Evolutionary conservation across 2,329 filamentous ascomycete species (phyloP), one percentile per base, ranked within the genome.

Genomic region (Cordyceps farinosa): DNA sequence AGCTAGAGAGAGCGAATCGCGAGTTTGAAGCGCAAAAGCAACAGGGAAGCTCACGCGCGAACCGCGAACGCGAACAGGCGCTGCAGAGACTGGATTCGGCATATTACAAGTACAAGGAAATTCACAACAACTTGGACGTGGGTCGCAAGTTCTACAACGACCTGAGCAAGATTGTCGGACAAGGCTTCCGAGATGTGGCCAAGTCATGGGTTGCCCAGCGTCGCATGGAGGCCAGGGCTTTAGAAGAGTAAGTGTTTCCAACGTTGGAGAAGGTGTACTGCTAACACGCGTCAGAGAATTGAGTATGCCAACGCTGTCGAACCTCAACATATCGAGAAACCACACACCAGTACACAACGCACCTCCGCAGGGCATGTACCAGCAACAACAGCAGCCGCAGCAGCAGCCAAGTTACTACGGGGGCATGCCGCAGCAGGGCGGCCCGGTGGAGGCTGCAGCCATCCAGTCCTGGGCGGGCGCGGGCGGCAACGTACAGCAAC

Each of bases 131-230:
- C 72, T 82, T 97, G 3, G 94, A 98, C 67, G 91, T 90, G 0
- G 95, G 92, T 0, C 83, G 94, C 60, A 97, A 95, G 74, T 99
- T 99, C 73, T 99, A 98, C 79, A 99, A 99, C 69, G 93, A 98
- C 71, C 82, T 99, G 5, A 91, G 90, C 53, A 91, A 90, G 75
- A 92, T 98, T 66, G 90, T 97, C 1, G 89, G 87, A 0, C 79
- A 79, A 44, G 83, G 88, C 10, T 98, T 97, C 74, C 83, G 92
- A 22, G 94, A 97, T 68, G 75, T 81, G 62, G 90, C 91, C 42
- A 88, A 87, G 67, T 84, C 83, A 1, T 98, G 96, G 82, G 90
- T 90, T 0, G 89, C 92, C 34, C 86, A 92, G 71, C 83, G 95
- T 59, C 85, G 92, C 57, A 86, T 89, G 67, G 94, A 98, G 69